Percentiles rank a stretch among this genome's conserved stretches.
phyloP scores from a whole-genome alignment of 1,139 yeast genomes.

The Candida buenavistaensis region DNA sequence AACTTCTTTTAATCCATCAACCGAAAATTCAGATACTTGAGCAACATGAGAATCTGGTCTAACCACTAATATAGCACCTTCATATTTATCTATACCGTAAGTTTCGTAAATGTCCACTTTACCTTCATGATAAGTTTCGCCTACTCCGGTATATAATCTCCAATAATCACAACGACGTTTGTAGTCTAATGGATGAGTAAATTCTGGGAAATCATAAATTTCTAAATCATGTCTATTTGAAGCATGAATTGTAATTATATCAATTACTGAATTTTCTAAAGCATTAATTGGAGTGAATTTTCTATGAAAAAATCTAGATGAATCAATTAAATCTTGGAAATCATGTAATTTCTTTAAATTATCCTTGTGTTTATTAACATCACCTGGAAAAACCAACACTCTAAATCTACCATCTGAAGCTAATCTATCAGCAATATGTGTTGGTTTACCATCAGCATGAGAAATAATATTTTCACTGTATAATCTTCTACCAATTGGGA shows the following conservation, averaged over 20 bases:
- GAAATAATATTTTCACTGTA: slow-evolving; percentile 21
- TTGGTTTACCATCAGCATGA: slow-evolving; percentile 27
- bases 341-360: slow-evolving; percentile 14
- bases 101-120: slow-evolving; percentile 16
- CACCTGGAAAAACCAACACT: slow-evolving; percentile 26
- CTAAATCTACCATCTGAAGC: slow-evolving; percentile 27
- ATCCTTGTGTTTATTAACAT: slow-evolving; percentile 15
- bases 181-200: slow-evolving; percentile 25
- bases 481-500: slow-evolving; percentile 28
- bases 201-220: slow-evolving; percentile 27
- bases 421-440: slow-evolving; percentile 23
- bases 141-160: slow-evolving; percentile 27
- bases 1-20: slow-evolving; percentile 19
- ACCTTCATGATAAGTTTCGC: slow-evolving; percentile 13
- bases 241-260: slow-evolving; percentile 23
- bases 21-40: slow-evolving; percentile 17
- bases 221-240: slow-evolving; percentile 21
- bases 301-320: slow-evolving; percentile 18
- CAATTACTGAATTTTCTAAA: slow-evolving; percentile 24
- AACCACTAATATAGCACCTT: slow-evolving; percentile 25
- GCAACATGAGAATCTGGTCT: slow-evolving; percentile 37
- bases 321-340: slow-evolving; percentile 18
- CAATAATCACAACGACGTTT: slow-evolving; percentile 30
- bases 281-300: slow-evolving; percentile 26
- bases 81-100: slow-evolving; percentile 24